Percentiles rank a stretch among this genome's conserved stretches.
phyloP scores from a whole-genome alignment of 345 rosid genomes.

The Syzygium jambos region DNA sequence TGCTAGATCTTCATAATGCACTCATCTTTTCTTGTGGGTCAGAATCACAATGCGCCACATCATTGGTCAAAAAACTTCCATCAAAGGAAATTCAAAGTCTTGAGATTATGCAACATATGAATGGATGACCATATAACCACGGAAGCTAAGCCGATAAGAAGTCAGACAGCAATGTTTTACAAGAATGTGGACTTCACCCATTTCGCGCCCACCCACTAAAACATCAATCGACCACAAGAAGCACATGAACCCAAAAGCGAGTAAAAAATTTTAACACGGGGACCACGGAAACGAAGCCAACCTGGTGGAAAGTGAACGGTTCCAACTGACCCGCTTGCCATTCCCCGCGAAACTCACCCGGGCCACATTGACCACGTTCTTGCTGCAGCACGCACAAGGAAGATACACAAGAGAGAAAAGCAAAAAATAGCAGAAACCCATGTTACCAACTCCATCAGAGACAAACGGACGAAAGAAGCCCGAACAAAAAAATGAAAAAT shows the following conservation, averaged over 20 bases:
- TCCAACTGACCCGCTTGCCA: slow-evolving; percentile 73
- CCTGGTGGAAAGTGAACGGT: slow-evolving; percentile 92
- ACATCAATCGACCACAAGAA: neutral
- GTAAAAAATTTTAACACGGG: neutral
- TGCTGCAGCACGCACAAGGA: neutral
- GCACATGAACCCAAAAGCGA: neutral
- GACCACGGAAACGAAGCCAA: neutral
- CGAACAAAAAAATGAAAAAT: neutral
- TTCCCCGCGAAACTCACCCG: slow-evolving; percentile 46
- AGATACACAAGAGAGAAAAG: neutral
- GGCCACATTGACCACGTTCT: slow-evolving; percentile 12
- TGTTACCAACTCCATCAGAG: neutral
- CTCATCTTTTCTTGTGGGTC: neutral
- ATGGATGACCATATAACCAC: neutral
- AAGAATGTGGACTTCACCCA: neutral
- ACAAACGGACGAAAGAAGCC: neutral
- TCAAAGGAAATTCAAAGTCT: neutral
- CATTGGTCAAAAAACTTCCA: neutral
- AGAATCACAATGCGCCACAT: neutral
- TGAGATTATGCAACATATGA: neutral
- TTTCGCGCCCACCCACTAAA: neutral
- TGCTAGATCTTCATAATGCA: neutral
- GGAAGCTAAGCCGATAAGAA: neutral
- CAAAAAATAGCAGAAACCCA: neutral
- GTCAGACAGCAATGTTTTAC: neutral